A percentile compares a stretch with the other conserved stretches of the same genome.
Conservation (phyloP, 2,329 filamentous ascomycete genomes). For the Metarhizium rileyi region DNA sequence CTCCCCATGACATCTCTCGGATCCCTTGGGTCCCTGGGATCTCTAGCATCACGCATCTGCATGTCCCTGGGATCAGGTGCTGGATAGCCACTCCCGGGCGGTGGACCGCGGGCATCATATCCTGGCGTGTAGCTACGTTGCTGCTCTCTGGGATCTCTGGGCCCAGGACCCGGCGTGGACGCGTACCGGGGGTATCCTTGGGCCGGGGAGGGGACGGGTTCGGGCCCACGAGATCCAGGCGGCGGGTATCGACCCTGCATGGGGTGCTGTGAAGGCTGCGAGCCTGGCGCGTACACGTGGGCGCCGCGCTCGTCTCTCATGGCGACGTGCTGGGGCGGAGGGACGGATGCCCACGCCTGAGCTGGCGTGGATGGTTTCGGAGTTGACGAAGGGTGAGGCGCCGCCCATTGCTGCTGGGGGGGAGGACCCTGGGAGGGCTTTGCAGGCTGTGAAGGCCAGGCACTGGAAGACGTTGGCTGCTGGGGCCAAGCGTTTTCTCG, state of each 20-base stretch:
- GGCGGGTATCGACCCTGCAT: conserved; percentile 30
- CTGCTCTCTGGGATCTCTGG: conserved; percentile 32
- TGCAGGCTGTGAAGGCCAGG: conserved; percentile 22
- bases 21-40: conserved; percentile 28
- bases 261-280: conserved; percentile 24
- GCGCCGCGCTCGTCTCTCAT: conserved; percentile 30
- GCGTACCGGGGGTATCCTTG: conserved; percentile 35
- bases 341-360: conserved; percentile 22
- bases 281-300: conserved; percentile 23
- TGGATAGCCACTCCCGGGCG: conserved; percentile 22
- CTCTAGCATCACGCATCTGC: conserved; percentile 25
- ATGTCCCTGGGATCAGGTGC: conserved; percentile 23
- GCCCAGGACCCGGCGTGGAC: conserved; percentile 30
- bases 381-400: conserved; percentile 19
- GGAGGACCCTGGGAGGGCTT: conserved; percentile 23
- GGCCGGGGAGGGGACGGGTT: conserved; percentile 27
- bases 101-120: conserved; percentile 31
- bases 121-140: conserved; percentile 37
- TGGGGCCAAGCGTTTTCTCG: conserved; percentile 24
- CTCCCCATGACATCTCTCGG: conserved; percentile 32
- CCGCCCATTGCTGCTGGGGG: conserved; percentile 23
- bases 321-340: conserved; percentile 23
- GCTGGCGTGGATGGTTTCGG: conserved; percentile 26
- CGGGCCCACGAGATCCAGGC: conserved; percentile 29
- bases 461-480: conserved; percentile 12